Evolutionary conservation across 2,329 filamentous ascomycete genomes (phyloP).

Genomic region (Beauveria sp.): DNA sequence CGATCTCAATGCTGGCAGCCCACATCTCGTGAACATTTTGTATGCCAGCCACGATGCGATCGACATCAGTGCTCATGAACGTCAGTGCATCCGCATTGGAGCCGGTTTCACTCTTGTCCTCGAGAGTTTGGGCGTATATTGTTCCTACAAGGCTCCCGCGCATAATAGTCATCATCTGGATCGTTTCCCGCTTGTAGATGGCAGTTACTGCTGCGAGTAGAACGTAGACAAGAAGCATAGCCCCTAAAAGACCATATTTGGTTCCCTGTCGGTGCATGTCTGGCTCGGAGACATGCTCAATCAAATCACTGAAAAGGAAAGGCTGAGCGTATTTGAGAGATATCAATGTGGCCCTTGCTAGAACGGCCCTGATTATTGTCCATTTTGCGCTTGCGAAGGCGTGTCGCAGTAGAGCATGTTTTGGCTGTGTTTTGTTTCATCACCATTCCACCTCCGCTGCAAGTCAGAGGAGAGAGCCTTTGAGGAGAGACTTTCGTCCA

Average conservation of each 20-base stretch:
- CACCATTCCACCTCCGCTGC: not conserved
- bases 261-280: not conserved
- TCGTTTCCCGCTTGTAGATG: slow-evolving; percentile 1
- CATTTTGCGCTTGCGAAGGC: not conserved
- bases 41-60: not conserved
- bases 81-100: not conserved
- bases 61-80: slow-evolving; percentile 4
- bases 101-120: not conserved
- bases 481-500: not conserved
- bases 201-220: not conserved
- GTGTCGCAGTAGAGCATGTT: not conserved
- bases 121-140: not conserved
- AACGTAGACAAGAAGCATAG: not conserved
- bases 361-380: not conserved
- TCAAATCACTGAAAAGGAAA: slow-evolving; percentile 4
- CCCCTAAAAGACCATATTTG: not conserved
- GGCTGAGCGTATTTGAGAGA: slow-evolving; percentile 3
- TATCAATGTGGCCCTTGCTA: not conserved
- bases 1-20: not conserved
- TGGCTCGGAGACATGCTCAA: slow-evolving; percentile 2
- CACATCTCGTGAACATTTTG: slow-evolving; percentile 3
- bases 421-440: not conserved
- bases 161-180: slow-evolving; percentile 1
- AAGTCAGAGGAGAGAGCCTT: not conserved
- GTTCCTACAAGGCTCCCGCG: not conserved